Evolutionary conservation across 306 rosid genomes (phyloP), one percentile per base, ranked within the genome.

Genomic region (Cucurbita maxima): DNA sequence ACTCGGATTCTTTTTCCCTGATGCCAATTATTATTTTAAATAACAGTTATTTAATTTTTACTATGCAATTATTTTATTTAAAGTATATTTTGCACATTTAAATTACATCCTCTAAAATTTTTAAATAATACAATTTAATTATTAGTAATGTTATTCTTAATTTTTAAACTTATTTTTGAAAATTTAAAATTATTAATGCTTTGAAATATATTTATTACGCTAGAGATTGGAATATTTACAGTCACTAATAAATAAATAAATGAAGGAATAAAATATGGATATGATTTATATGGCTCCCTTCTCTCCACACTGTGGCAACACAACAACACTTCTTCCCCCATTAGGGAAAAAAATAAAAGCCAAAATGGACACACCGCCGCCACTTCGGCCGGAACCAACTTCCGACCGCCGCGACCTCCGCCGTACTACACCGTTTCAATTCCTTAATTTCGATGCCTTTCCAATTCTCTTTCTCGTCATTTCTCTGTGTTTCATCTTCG

Each of bases 371-470:
- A 30, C 50, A 70, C 45, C 16, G 5, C 59, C 90, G 16, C 90
- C 90, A 4, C 84, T 82, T 77, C 86, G 91, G 96, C 74, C 71
- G 19, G 54, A 41, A 73, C 57, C 48, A 74, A 52, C 74, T 54
- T 9, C 56, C 67, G 79, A 47, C 76, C 73, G 54, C 40, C 71
- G 63, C 41, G 2, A 60, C 2, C 83, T 79, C 41, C 83, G 58
- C 43, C 89, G 87, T 76, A 77, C 83, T 73, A 76, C 86, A 5
- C 72, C 89, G 1, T 81, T 81, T 5, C 12, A 81, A 14, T 59
- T 83, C 5, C 40, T 85, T 48, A 86, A 76, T 91, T 84, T 85
- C 48, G 77, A 90, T 25, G 76, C 83, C 9, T 50, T 84, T 57
- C 10, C 89, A 48, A 6, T 84, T 12, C 51, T 76, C 67, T 48